phyloP scores from a whole-genome alignment of 345 rosid species.

The Heritiera fomes region DNA sequence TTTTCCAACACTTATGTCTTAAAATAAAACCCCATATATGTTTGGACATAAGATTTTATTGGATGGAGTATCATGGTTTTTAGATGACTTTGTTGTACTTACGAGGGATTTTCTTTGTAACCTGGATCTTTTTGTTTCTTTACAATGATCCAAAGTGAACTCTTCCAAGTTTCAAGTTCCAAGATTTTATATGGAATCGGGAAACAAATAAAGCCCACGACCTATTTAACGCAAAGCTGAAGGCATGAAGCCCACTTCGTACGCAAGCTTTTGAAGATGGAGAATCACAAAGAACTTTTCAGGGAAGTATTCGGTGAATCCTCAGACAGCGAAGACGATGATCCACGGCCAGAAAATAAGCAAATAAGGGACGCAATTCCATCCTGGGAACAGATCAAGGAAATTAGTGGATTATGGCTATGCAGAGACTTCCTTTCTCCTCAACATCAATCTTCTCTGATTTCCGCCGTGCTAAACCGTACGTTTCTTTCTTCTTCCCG shows the following conservation, averaged over 20 bases:
- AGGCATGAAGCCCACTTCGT: background rate
- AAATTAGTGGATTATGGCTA: constrained; percentile 68
- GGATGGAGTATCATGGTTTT: too few relatives aligned
- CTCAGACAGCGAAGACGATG: constrained; percentile 54
- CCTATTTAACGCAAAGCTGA: background rate
- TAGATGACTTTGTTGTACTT: too few relatives aligned
- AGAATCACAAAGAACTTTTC: constrained; percentile 30
- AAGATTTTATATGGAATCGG: background rate
- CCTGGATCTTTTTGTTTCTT: background rate
- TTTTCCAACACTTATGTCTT: too few relatives aligned
- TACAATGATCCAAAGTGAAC: background rate
- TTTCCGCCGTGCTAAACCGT: constrained; percentile 66
- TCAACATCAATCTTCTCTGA: constrained; percentile 48
- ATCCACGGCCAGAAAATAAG: background rate
- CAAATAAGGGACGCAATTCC: constrained; percentile 21
- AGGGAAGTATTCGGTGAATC: constrained; percentile 75
- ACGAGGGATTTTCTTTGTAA: background rate
- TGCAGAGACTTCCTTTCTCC: constrained; percentile 67
- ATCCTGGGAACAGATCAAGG: constrained; percentile 54
- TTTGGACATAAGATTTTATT: too few relatives aligned
- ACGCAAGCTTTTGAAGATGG: constrained; percentile 12
- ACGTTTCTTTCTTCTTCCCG: constrained; percentile 8
- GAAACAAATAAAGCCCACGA: background rate
- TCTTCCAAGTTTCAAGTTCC: background rate
- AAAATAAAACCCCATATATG: too few relatives aligned